Conservation (phyloP, 345 rosid genomes). For the Stellera chamaejasme region DNA sequence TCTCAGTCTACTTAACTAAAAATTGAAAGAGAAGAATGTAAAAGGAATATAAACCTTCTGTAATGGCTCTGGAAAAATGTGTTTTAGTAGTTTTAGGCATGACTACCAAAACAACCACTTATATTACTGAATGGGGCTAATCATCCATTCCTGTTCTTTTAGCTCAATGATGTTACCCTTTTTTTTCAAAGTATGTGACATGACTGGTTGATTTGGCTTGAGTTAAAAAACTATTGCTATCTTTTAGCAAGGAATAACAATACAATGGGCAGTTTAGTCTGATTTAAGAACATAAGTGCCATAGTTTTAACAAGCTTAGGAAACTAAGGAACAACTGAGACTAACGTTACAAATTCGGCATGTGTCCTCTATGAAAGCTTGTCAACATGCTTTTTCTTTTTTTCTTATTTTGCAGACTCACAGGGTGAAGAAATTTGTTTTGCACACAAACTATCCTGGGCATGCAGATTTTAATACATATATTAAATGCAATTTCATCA, state of each 20-base stretch:
- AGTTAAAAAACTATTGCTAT: no score
- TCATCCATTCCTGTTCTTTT: not conserved
- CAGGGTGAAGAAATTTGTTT: slow-evolving; percentile 84
- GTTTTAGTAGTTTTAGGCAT: no score
- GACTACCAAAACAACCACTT: no score
- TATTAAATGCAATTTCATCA: slow-evolving; percentile 84
- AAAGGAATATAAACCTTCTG: no score
- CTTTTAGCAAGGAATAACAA: no score
- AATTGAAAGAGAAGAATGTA: not conserved
- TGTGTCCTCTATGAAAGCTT: slow-evolving; percentile 7
- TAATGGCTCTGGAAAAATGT: no score
- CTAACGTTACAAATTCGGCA: not conserved
- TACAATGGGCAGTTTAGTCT: no score
- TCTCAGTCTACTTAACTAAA: not conserved
- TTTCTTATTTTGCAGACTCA: slow-evolving; percentile 51
- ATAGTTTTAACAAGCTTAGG: no score
- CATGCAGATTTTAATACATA: slow-evolving; percentile 97
- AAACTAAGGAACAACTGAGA: no score
- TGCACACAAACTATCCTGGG: slow-evolving; percentile 96
- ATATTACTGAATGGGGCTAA: not conserved
- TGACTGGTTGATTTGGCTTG: no score
- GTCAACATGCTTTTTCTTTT: slow-evolving; percentile 6
- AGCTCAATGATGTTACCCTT: slow-evolving; percentile 10
- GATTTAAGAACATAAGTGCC: no score
- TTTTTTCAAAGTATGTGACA: slow-evolving; percentile 7